Evolutionary conservation across 2,329 filamentous ascomycete species (phyloP).

Genomic region (Sporothrix variecibatus): DNA sequence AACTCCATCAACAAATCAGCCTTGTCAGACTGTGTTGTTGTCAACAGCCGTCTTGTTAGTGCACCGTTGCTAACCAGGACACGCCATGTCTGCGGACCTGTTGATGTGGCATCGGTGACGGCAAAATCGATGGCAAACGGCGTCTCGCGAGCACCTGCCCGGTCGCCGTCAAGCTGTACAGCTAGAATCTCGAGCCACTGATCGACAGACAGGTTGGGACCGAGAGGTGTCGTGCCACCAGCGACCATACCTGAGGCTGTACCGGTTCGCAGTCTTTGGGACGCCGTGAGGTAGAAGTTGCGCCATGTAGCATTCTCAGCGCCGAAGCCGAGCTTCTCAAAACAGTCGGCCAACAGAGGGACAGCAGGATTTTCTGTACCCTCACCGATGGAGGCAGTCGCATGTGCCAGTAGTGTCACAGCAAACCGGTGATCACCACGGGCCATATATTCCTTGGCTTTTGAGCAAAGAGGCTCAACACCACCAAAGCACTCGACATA

Average conservation of each 20-base stretch:
- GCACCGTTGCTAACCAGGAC: conserved; percentile 14
- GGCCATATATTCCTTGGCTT: background rate
- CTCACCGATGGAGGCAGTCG: background rate
- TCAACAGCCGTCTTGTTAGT: background rate
- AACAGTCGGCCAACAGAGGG: background rate
- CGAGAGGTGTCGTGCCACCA: background rate
- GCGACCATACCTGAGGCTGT: background rate
- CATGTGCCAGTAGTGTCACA: conserved; percentile 18
- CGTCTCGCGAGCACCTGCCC: background rate
- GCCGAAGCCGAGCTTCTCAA: conserved; percentile 21
- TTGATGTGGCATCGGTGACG: background rate
- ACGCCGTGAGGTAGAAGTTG: conserved; percentile 18
- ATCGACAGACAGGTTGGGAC: background rate
- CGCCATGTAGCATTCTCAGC: conserved; percentile 21
- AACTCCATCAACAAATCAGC: background rate
- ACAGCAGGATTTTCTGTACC: background rate
- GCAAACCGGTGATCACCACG: conserved; percentile 21
- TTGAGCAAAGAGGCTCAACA: background rate
- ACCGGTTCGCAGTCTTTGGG: conserved; percentile 15
- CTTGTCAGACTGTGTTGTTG: background rate
- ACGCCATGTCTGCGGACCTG: background rate
- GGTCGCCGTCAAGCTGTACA: conserved; percentile 2
- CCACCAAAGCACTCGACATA: conserved; percentile 21
- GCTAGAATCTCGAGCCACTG: conserved; percentile 15
- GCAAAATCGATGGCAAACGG: background rate